These are phyloP conservation scores for Inga leiocalycina DNA, from an alignment of 306 rosid species.

Conservation along the genomic window DNA sequence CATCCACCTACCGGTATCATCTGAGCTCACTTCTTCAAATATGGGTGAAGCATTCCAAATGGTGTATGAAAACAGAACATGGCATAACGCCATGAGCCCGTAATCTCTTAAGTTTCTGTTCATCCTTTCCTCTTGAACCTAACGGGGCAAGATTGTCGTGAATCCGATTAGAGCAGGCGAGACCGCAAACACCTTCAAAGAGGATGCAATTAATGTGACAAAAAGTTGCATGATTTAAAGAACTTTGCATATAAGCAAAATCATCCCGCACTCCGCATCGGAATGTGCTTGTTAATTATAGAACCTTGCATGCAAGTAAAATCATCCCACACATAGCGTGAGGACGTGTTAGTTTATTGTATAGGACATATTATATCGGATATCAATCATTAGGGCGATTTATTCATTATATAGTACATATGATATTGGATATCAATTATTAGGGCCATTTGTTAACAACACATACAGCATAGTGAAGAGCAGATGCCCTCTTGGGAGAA, in stretches of 20 bases:
- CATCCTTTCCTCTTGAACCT: neutral
- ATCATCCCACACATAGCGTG: too few relatives aligned
- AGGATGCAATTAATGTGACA: too few relatives aligned
- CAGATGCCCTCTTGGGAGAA: neutral
- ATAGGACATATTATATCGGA: too few relatives aligned
- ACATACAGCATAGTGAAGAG: neutral
- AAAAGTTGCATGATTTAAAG: neutral
- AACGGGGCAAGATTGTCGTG: neutral
- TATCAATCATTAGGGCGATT: too few relatives aligned
- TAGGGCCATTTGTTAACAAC: too few relatives aligned
- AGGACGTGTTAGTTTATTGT: too few relatives aligned
- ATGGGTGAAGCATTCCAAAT: neutral
- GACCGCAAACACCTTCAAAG: neutral
- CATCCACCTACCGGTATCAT: neutral
- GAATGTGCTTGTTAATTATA: too few relatives aligned
- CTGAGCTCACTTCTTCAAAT: neutral
- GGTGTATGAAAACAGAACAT: neutral
- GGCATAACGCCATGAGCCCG: too few relatives aligned
- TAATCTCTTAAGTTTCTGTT: neutral
- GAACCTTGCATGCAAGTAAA: too few relatives aligned
- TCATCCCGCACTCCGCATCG: too few relatives aligned
- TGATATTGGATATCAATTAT: too few relatives aligned
- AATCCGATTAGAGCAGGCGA: neutral
- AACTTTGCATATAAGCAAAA: neutral
- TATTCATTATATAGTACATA: too few relatives aligned